Evolutionary conservation across 768 basidiomycete species (phyloP), one percentile per base, ranked within the genome.

Genomic region (Wakefieldia striispora): DNA sequence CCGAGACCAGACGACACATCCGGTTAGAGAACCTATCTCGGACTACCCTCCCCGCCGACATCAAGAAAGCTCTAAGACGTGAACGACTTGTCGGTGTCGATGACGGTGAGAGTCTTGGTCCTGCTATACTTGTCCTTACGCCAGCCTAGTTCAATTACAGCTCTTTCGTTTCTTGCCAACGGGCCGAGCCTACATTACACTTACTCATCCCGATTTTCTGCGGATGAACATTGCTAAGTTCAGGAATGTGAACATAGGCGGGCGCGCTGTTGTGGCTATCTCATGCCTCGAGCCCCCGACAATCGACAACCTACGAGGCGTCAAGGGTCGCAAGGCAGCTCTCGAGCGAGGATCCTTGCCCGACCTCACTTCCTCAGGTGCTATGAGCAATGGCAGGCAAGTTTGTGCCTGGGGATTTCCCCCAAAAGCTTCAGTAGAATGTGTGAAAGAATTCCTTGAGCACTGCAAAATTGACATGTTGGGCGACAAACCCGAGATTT

Each of bases 391-490:
- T 31, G 81, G 80, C 10, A 79, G 65, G 53, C 73, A 72, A 44
- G 87, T 89, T 20, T 73, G 81, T 6, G 57, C 88, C 1, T 77
- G 71, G 63, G 88, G 88, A 3, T 59, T 89, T 34, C 84, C 86
- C 0, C 78, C 77, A 3, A 81, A 64, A 55, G 60, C 76, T 0
- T 60, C 62, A 1, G 29, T 62, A 4, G 60, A 63, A 0, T 64
- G 59, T 3, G 53, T 88, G 14, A 68, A 70, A 44, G 55, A 61
- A 6, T 63, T 74, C 47, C 59, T 88, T 36, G 66, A 65, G n/a
- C 64, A 58, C 29, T 82, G 72, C 57, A 67, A 76, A 41, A 54
- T 86, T 13, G 72, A 72, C 16, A 64, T 53, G 19, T 61, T 73
- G 26, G 64, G 65, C 37, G 71, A 75, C n/a, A 57, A 71, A 45